Evolutionary conservation across 2,329 filamentous ascomycete genomes (phyloP).

Genomic region (Phyllosticta ampelicida): DNA sequence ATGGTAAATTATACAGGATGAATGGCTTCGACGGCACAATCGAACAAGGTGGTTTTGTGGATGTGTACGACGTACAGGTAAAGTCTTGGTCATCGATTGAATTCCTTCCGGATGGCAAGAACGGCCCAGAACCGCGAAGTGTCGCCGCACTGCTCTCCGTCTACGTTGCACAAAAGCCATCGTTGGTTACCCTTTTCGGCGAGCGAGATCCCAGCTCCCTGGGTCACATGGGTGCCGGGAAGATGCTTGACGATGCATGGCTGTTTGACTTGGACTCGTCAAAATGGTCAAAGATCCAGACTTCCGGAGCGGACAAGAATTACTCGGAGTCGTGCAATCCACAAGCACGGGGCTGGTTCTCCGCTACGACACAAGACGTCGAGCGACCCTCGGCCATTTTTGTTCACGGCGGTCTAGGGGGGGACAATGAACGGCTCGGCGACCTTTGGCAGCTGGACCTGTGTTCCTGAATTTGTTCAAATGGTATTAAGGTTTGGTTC

Average conservation of each 20-base stretch:
- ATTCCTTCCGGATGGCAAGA: conserved; percentile 33
- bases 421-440: conserved; percentile 40
- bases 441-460: conserved; percentile 39
- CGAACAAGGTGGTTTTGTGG: conserved; percentile 61
- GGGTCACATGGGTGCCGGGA: conserved; percentile 45
- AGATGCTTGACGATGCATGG: conserved; percentile 46
- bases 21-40: conserved; percentile 64
- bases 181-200: conserved; percentile 42
- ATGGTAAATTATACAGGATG: conserved; percentile 62
- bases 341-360: conserved; percentile 43
- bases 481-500: not conserved
- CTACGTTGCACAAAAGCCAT: conserved; percentile 23
- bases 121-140: conserved; percentile 40
- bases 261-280: conserved; percentile 29
- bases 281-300: conserved; percentile 24
- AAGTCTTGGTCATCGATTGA: conserved; percentile 32
- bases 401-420: conserved; percentile 42
- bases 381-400: conserved; percentile 29
- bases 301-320: conserved; percentile 13
- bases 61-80: conserved; percentile 41
- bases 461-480: not conserved
- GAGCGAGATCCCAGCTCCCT: conserved; percentile 43
- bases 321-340: conserved; percentile 19
- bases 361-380: conserved; percentile 32
- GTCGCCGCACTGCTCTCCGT: conserved; percentile 39